Base-by-base conservation (phyloP, 805 yeast genomes). In the Candida ficus region DNA sequence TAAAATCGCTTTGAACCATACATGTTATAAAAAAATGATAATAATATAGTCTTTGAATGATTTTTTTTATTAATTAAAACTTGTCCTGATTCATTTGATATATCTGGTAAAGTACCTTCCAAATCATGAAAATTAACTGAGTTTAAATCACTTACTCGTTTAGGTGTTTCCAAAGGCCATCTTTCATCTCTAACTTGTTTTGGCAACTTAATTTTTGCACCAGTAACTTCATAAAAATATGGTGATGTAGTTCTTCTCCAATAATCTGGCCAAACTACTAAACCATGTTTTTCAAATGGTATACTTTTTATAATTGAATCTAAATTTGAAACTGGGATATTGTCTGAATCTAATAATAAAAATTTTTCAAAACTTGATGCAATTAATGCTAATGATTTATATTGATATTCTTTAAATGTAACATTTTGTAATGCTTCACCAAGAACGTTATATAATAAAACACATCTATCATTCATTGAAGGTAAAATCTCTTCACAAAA, bases 241-340 rank as follows among this genome's bases (percentile, higher is more conserved):
- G 95, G 93, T 3, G 82, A 73, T 3, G 88, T 83, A 4, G 88
- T 76, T 47, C 95, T 70, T 55, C 79, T 73, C 95, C 95, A 86
- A 59, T 76, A 85, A 58, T 86, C 95, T 2, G 93, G 91, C 90
- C 93, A 86, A 13, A 76, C 54, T 21, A 78, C 59, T 58, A 75
- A 60, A 43, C 79, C 75, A 44, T 64, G 60, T 11, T 66, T 53
- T 23, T 53, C 45, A 60, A 71, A 85, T 0, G 83, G 76, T 27
- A 75, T 74, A 11, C 70, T 57, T 4, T 59, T 59, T 56, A 86
- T 81, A 16, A 83, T 54, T 6, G 54, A 52, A 46, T 77, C 82
- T 2, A 89, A 80, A 21, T 76, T 68, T 45, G 66, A 67, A 8
- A 81, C 72, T 0, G 91, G 86, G 44, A 80, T 71, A 48, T 83